These are phyloP conservation scores for Lasiodiplodia citricola DNA, from an alignment of 2,329 filamentous ascomycete species.

Conservation along the genomic window DNA sequence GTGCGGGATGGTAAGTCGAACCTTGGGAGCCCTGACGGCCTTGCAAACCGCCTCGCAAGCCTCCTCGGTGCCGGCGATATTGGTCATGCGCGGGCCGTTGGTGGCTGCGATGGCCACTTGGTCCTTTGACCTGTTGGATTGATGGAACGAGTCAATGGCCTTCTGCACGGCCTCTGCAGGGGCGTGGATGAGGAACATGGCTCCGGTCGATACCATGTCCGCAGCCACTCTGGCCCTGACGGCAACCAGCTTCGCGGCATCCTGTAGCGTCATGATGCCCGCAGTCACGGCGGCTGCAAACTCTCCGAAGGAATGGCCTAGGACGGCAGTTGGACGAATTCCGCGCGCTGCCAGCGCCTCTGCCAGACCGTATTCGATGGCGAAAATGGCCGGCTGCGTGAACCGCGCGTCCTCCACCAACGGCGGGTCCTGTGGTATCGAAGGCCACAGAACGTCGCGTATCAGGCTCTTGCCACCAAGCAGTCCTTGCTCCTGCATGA, in stretches of 20 bases:
- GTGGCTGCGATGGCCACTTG: background rate
- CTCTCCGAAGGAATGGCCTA: slow-evolving; percentile 51
- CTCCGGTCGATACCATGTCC: background rate
- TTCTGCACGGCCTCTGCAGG: background rate
- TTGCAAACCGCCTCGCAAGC: background rate
- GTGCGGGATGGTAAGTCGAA: background rate
- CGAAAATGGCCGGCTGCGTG: slow-evolving; percentile 44
- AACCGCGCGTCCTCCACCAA: slow-evolving; percentile 29
- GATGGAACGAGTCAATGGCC: background rate
- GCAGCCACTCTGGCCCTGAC: background rate
- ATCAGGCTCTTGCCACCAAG: background rate
- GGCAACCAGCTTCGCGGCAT: slow-evolving; percentile 31
- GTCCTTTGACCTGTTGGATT: background rate
- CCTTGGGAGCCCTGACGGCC: background rate
- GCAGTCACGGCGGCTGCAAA: slow-evolving; percentile 47
- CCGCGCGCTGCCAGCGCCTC: slow-evolving; percentile 37
- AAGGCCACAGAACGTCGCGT: background rate
- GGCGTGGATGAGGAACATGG: background rate
- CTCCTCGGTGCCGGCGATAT: background rate
- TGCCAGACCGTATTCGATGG: slow-evolving; percentile 43
- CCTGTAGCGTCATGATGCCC: slow-evolving; percentile 31
- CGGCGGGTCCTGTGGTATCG: background rate
- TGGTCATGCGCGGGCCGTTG: background rate
- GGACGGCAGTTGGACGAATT: slow-evolving; percentile 38
- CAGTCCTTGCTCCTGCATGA: background rate